Evolutionary conservation across 192 early-diverging fungal genomes (phyloP), one percentile per base, ranked within the genome.

Genomic region (Coemansia javaensis): DNA sequence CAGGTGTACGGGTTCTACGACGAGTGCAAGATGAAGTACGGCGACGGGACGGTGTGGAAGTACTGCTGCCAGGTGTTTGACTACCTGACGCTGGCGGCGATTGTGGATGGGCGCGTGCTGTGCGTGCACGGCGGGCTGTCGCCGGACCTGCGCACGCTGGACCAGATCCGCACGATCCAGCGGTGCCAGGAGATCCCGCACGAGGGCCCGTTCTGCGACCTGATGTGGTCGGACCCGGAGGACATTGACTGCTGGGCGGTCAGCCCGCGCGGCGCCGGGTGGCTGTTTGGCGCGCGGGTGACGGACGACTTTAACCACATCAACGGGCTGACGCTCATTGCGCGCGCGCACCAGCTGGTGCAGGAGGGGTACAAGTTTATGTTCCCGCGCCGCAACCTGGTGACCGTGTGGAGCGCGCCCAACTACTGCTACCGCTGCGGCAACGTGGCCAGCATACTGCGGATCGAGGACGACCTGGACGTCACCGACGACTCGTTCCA

Each of bases 361-460:
- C 93, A 97, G 63, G 96, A 98, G 63, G 96, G 96, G 8, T 98
- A 90, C 82, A 84, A 51, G 83, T 85, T 61, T 30, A 65, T 70
- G 60, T 63, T 70, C 20, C 60, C 60, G 10, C 51, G 96, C 56
- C 85, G 94, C 44, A 94, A 92, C 43, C 77, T 98, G 53, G 94
- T 97, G n/a, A 98, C 96, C 7, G 85, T 86, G 18, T 97, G 95
- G 95, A 90, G 87, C 20, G 94, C 93, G 12, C 93, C 93, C 24
- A 95, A 98, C 65, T 98, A 98, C 65, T 98, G 95, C 65, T 97
- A 97, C 68, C 85, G 94, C 32, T 98, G 95, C 52, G 93, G 92
- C 42, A 96, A 98, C 59, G 91, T 97, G 27, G 94, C 94, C 9
- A 90, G 91, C 41, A 97, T 99, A 23, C 47, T 77, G 44, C 44